Percentiles rank a stretch among this genome's conserved stretches.
phyloP scores from a whole-genome alignment of 768 basidiomycete species.

The Boletus fagicola region DNA sequence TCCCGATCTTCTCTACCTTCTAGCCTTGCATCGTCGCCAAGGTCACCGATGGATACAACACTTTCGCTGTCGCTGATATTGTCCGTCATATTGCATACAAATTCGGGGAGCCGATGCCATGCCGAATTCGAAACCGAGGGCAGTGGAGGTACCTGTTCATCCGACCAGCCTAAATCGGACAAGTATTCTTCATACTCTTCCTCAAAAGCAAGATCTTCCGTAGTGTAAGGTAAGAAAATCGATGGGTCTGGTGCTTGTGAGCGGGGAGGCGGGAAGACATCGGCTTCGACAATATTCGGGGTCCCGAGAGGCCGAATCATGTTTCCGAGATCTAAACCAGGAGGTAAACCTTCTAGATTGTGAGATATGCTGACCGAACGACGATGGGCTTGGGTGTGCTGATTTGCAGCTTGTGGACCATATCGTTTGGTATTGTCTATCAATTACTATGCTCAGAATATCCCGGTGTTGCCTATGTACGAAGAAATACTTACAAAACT shows the following conservation, averaged over 20 bases:
- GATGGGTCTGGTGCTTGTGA: constrained; percentile 81
- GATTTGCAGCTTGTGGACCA: constrained; percentile 53
- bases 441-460: constrained; percentile 10
- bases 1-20: constrained; percentile 65
- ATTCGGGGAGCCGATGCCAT: constrained; percentile 81
- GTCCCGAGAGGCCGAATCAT: constrained; percentile 75
- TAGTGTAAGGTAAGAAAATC: constrained; percentile 86
- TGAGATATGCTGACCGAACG: constrained; percentile 84
- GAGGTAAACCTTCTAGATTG: constrained; percentile 71
- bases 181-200: constrained; percentile 97
- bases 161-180: constrained; percentile 78
- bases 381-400: constrained; percentile 62
- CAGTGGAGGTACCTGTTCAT: constrained; percentile 47
- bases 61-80: constrained; percentile 94
- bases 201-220: constrained; percentile 92
- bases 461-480: not conserved
- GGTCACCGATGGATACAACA: constrained; percentile 83
- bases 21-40: constrained; percentile 75
- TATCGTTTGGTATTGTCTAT: constrained; percentile 91
- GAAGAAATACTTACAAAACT: constrained; percentile 70
- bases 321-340: constrained; percentile 70
- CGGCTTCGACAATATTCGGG: constrained; percentile 75
- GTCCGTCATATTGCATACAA: constrained; percentile 79
- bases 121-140: constrained; percentile 47
- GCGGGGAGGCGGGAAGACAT: constrained; percentile 93